Evolutionary conservation across 768 basidiomycete genomes (phyloP).

Genomic region (Neoboletus brunneissimus): DNA sequence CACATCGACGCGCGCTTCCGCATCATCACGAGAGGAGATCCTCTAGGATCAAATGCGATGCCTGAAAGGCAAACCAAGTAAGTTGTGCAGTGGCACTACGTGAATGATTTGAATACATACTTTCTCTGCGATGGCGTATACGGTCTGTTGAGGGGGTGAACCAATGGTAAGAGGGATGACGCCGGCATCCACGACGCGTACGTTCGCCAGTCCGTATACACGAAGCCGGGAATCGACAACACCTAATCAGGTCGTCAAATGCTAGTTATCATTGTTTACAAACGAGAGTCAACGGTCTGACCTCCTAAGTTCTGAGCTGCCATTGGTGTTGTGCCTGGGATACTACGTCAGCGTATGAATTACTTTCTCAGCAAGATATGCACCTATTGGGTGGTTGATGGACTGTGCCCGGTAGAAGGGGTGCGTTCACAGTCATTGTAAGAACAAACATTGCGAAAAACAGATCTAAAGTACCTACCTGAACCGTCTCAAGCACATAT

Average conservation of each 20-base stretch:
- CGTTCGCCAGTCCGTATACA: neutral
- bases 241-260: neutral
- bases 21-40: neutral
- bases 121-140: neutral
- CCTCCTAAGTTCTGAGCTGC: neutral
- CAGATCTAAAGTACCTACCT: neutral
- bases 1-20: neutral
- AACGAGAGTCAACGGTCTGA: neutral
- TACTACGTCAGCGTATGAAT: neutral
- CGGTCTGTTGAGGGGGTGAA: neutral
- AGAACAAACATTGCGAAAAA: neutral
- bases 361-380: neutral
- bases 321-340: constrained; percentile 1
- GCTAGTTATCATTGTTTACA: neutral
- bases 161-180: neutral
- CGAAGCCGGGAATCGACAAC: neutral
- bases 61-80: neutral
- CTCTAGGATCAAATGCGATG: neutral
- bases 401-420: neutral
- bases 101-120: neutral
- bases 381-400: neutral
- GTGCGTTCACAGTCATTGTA: neutral
- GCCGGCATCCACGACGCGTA: neutral
- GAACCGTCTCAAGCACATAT: neutral
- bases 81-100: neutral